phyloP scores from a whole-genome alignment of 148 eudicot genomes.

The Arctostaphylos glauca region DNA sequence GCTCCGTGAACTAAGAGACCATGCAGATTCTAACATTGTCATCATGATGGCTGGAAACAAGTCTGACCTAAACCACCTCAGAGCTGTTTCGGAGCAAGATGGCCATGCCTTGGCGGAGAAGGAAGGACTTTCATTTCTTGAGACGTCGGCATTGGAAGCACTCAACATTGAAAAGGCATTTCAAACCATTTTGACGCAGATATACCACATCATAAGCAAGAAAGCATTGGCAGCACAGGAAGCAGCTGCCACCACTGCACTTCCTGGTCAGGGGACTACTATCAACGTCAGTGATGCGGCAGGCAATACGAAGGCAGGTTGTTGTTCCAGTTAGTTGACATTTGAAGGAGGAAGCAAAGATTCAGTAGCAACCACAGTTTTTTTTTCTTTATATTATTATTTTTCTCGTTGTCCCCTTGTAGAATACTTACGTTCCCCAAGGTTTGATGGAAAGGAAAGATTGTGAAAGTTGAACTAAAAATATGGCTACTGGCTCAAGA shows the following conservation, averaged over 20 bases:
- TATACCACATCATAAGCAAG: conserved; percentile 43
- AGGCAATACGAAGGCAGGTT: conserved; percentile 26
- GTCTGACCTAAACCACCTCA: conserved; percentile 41
- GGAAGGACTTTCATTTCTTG: conserved; percentile 43
- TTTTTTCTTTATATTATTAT: background rate
- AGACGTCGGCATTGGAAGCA: conserved; percentile 48
- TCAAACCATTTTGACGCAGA: conserved; percentile 38
- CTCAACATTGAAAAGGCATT: conserved; percentile 41
- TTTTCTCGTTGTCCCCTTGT: conserved; percentile 5
- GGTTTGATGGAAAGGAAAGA: conserved; percentile 11
- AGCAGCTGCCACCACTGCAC: conserved; percentile 21
- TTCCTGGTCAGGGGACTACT: conserved; percentile 45
- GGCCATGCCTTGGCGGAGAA: conserved; percentile 36
- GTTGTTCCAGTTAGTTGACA: conserved; percentile 37
- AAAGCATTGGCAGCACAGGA: conserved; percentile 50
- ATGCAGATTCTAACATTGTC: conserved; percentile 46
- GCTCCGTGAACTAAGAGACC: conserved; percentile 44
- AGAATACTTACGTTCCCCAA: conserved; percentile 1
- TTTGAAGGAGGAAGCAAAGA: conserved; percentile 9
- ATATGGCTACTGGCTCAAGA: background rate
- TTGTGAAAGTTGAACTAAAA: conserved; percentile 8
- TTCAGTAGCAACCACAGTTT: conserved; percentile 6
- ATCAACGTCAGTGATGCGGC: conserved; percentile 39
- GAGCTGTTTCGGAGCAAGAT: conserved; percentile 38
- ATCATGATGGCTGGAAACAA: conserved; percentile 51